These are phyloP conservation scores for Cynara cardunculus DNA, from an alignment of 129 eudicot genomes.

Conservation along the genomic window DNA sequence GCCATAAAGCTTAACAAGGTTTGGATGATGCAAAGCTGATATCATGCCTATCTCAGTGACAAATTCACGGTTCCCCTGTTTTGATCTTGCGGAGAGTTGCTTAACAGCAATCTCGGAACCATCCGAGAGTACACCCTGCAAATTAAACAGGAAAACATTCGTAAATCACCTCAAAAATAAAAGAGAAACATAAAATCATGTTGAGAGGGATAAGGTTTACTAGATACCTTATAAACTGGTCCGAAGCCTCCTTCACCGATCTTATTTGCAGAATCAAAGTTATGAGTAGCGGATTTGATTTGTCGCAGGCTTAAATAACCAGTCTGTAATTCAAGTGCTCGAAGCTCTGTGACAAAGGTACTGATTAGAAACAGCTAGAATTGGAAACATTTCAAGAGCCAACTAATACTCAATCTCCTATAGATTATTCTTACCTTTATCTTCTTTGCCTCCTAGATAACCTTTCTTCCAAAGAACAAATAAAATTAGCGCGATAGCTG, in stretches of 20 bases:
- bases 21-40: conserved; percentile 89
- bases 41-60: conserved; percentile 95
- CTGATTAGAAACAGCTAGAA: background rate
- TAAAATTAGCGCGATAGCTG: conserved; percentile 32
- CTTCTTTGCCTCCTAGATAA: conserved; percentile 43
- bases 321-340: conserved; percentile 61
- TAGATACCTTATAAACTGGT: conserved; percentile 77
- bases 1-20: conserved; percentile 88
- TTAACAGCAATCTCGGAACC: conserved; percentile 85
- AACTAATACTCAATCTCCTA: background rate
- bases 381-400: background rate
- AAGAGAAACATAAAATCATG: background rate
- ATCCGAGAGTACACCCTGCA: conserved; percentile 66
- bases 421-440: conserved; percentile 38
- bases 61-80: conserved; percentile 92
- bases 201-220: background rate
- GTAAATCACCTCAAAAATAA: background rate
- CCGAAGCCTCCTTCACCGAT: conserved; percentile 98
- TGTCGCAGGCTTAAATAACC: conserved; percentile 68
- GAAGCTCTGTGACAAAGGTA: conserved; percentile 51
- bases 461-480: conserved; percentile 50
- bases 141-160: background rate
- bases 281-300: conserved; percentile 70
- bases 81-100: conserved; percentile 81
- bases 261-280: conserved; percentile 67